These are phyloP conservation scores for Leccinum pachyderme DNA, from an alignment of 1,284 basidiomycete species.

Conservation along the genomic window DNA sequence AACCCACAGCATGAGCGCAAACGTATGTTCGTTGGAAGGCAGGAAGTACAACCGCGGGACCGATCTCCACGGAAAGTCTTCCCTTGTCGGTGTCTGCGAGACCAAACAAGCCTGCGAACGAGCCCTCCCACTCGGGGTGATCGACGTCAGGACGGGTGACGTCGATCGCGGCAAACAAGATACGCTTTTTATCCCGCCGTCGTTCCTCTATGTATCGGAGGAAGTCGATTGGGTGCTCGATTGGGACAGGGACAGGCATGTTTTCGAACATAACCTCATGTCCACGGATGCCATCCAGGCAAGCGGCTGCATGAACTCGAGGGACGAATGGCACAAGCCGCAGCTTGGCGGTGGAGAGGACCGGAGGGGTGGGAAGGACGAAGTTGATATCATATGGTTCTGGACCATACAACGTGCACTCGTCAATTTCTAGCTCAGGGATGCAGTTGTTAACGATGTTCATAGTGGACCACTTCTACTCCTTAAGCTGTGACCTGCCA, in stretches of 20 bases:
- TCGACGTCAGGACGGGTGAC: slow-evolving; percentile 33
- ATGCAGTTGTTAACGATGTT: slow-evolving; percentile 13
- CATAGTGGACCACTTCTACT: slow-evolving; percentile 1
- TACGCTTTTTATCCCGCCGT: slow-evolving; percentile 1
- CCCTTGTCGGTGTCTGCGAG: slow-evolving; percentile 3
- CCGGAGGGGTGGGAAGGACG: slow-evolving; percentile 5
- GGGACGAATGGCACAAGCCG: slow-evolving; percentile 26
- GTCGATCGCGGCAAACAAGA: slow-evolving; percentile 51
- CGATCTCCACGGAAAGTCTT: slow-evolving; percentile 49
- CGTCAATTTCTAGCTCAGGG: slow-evolving; percentile 3
- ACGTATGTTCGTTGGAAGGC: slow-evolving; percentile 66
- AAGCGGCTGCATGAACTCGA: slow-evolving; percentile 20
- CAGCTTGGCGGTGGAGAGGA: slow-evolving; percentile 16
- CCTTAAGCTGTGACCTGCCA: background rate
- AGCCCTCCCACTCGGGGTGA: slow-evolving; percentile 23
- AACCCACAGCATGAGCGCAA: slow-evolving; percentile 55
- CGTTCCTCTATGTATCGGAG: slow-evolving; percentile 15
- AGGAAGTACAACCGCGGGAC: slow-evolving; percentile 49
- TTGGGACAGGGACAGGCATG: slow-evolving; percentile 4
- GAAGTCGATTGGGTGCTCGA: slow-evolving; percentile 16
- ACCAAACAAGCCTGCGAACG: slow-evolving; percentile 20
- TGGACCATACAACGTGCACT: slow-evolving; percentile 12
- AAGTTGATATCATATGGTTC: slow-evolving; percentile 23
- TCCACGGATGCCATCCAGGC: slow-evolving; percentile 19
- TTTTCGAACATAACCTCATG: slow-evolving; percentile 24